Evolutionary conservation across 495 filamentous ascomycete genomes (phyloP), one percentile per base, ranked within the genome.

Genomic region (Penicillium argentinense): DNA sequence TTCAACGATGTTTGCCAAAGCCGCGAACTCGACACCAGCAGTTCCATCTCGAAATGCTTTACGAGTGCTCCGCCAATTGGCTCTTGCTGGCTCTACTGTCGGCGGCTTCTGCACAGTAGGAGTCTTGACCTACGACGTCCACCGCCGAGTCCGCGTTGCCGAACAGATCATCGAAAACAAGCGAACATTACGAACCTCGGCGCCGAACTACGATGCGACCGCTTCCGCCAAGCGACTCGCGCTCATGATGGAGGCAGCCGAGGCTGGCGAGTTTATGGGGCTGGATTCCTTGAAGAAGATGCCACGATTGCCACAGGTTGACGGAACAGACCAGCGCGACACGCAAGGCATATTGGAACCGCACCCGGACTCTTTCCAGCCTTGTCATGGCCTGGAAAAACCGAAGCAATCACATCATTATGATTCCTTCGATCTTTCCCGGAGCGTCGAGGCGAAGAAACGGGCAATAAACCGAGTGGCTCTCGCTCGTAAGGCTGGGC

Each of bases 1-100:
- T 38, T 34, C 17, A 42, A 54, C 44, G 47, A 73, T 73, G 69
- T 57, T 67, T 49, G 26, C 63, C 32, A 66, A 62, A 47, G 52
- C 66, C 45, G 50, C 59, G 23, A 57, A 57, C 29, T 47, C 54
- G 33, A 51, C 60, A 28, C 56, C 71, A 9, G 54, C 60, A 42
- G 59, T 73, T 17, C 72, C 72, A 22, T 74, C 72, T 28, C 72
- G 66, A 40, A 73, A 74, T 62, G 71, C 69, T 22, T 64, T 76
- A 23, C 69, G 71, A 33, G 66, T 68, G 3, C 67, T 76, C 19
- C 71, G 72, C 9, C 60, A 66, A 42, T 50, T 76, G 32, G 72
- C 72, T 6, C 57, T 74, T 14, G 66, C 72, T 5, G 69, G 72
- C 3, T 71, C 67, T 9, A 69, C 69, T 4, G 58, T 71, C 11